A percentile compares a stretch with the other conserved stretches of the same genome.
Conservation (phyloP, 768 basidiomycete genomes). For the Austroboletus festivus region DNA sequence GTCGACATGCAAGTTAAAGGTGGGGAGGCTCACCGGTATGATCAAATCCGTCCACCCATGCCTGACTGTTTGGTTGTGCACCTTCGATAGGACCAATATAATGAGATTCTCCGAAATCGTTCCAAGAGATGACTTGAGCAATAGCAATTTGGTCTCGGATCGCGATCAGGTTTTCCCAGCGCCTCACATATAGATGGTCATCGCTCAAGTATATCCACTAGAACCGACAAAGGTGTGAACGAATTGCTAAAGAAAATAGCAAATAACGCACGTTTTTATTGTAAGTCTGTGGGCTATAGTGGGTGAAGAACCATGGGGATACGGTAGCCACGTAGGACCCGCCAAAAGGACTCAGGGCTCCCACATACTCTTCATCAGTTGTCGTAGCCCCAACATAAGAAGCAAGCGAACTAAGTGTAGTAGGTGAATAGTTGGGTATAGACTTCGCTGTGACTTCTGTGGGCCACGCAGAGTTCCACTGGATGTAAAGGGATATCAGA, state of each 20-base stretch:
- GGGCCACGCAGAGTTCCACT: slow-evolving; percentile 87
- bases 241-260: background rate
- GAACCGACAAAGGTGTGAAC: slow-evolving; percentile 1
- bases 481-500: background rate
- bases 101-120: slow-evolving; percentile 75
- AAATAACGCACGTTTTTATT: slow-evolving; percentile 65
- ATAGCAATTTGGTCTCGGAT: slow-evolving; percentile 57
- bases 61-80: slow-evolving; percentile 63
- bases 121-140: slow-evolving; percentile 63
- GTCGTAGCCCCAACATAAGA: slow-evolving; percentile 46
- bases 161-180: slow-evolving; percentile 65
- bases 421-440: slow-evolving; percentile 1
- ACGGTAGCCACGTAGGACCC: slow-evolving; percentile 49
- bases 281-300: slow-evolving; percentile 62
- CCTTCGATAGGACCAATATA: slow-evolving; percentile 76
- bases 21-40: slow-evolving; percentile 39
- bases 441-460: slow-evolving; percentile 44
- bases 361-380: slow-evolving; percentile 55
- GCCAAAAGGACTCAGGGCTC: slow-evolving; percentile 34
- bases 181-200: slow-evolving; percentile 59
- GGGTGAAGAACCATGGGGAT: slow-evolving; percentile 79
- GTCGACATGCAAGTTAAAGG: background rate
- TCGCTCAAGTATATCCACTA: slow-evolving; percentile 68
- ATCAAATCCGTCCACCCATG: slow-evolving; percentile 67
- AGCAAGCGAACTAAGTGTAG: slow-evolving; percentile 28